Percentiles rank a stretch among this genome's conserved stretches.
Evolutionary conservation across 257 asterid genomes (phyloP).

Genomic region (Eucommia ulmoides): DNA sequence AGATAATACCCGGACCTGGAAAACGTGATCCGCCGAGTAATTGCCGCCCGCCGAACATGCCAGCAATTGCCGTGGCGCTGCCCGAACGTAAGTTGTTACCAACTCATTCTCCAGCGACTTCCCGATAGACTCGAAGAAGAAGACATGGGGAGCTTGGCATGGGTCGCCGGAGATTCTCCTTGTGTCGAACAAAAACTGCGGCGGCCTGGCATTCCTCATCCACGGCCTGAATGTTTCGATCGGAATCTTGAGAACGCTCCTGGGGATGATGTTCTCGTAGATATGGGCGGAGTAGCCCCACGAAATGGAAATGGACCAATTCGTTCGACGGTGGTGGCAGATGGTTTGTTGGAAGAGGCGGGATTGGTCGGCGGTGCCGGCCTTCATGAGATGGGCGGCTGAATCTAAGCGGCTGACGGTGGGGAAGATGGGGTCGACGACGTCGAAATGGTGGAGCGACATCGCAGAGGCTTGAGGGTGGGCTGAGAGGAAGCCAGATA

Average conservation of each 20-base stretch:
- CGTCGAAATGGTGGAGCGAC: conserved; percentile 82
- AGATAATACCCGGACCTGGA: background rate
- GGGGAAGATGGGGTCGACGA: conserved; percentile 47
- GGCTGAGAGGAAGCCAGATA: conserved; percentile 72
- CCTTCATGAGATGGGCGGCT: conserved; percentile 28
- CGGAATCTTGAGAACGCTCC: background rate
- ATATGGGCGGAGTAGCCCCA: background rate
- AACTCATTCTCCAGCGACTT: background rate
- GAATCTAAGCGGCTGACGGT: conserved; percentile 46
- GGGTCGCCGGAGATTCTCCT: background rate
- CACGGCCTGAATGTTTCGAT: background rate
- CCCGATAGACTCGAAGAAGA: background rate
- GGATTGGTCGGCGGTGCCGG: conserved; percentile 49
- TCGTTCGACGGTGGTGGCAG: background rate
- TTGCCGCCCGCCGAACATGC: background rate
- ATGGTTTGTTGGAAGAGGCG: conserved; percentile 38
- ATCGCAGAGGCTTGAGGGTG: conserved; percentile 75
- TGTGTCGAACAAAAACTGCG: background rate
- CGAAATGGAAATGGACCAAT: background rate
- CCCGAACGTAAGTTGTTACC: background rate
- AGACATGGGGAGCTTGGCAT: background rate
- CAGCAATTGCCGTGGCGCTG: background rate
- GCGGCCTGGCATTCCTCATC: background rate
- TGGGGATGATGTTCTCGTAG: background rate
- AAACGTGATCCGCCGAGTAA: background rate